A percentile compares a stretch with the other conserved stretches of the same genome.
Conservation (phyloP, 2,329 filamentous ascomycete genomes). For the Periconia macrospinosa region DNA sequence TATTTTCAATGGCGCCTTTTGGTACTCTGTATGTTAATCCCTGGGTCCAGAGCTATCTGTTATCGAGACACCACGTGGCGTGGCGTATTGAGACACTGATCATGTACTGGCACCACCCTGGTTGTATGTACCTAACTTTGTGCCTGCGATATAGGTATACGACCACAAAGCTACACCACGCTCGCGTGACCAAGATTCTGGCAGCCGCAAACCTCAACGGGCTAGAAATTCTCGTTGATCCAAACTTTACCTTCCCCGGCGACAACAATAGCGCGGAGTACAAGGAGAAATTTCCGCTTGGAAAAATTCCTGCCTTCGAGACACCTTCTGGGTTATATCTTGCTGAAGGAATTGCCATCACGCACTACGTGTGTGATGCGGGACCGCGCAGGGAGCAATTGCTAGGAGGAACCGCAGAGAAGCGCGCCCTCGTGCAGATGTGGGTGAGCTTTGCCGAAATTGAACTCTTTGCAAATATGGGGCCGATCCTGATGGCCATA, state of each 20-base stretch:
- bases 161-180: slow-evolving; percentile 6
- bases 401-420: slow-evolving; percentile 46
- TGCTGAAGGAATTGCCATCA: slow-evolving; percentile 53
- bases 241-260: slow-evolving; percentile 40
- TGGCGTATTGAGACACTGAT: no score
- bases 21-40: slow-evolving; percentile 11
- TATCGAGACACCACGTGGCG: no score
- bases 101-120: no score
- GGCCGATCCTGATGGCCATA: slow-evolving; percentile 12
- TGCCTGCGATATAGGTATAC: background rate
- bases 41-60: no score
- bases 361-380: slow-evolving; percentile 50
- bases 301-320: slow-evolving; percentile 56
- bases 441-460: slow-evolving; percentile 41
- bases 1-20: slow-evolving; percentile 17
- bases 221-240: slow-evolving; percentile 29
- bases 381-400: slow-evolving; percentile 51
- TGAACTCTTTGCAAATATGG: slow-evolving; percentile 10
- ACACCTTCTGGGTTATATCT: slow-evolving; percentile 51
- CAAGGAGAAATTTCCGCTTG: slow-evolving; percentile 55
- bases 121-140: no score
- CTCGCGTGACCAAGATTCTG: slow-evolving; percentile 15
- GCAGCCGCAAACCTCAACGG: slow-evolving; percentile 22
- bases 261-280: slow-evolving; percentile 52
- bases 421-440: slow-evolving; percentile 48